phyloP scores from a whole-genome alignment of 108 stramenopile genomes.

The Cylindrotheca fusiformis region DNA sequence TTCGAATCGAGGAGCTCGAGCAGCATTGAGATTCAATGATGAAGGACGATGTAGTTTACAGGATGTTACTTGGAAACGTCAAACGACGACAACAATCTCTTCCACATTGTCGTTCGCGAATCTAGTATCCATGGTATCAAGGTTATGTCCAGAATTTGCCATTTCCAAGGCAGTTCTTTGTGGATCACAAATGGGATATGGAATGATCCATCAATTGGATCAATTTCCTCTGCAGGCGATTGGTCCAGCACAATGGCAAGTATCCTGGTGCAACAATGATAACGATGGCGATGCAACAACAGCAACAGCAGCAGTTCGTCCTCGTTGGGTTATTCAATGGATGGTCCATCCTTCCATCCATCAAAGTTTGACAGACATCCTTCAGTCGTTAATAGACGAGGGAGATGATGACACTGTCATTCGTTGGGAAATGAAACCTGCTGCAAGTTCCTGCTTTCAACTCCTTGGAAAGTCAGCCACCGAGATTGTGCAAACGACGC shows the following conservation, averaged over 20 bases:
- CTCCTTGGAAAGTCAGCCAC: slow-evolving; percentile 14
- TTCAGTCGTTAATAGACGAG: background rate
- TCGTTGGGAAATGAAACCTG: background rate
- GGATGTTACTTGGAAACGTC: slow-evolving; percentile 61
- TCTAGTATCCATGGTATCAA: background rate
- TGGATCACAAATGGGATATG: slow-evolving; percentile 14
- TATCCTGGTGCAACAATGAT: background rate
- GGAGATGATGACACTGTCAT: too few species aligned
- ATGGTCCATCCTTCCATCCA: slow-evolving; percentile 29
- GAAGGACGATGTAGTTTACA: slow-evolving; percentile 1
- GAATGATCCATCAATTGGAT: slow-evolving; percentile 30
- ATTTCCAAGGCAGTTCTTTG: background rate
- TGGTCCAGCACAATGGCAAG: slow-evolving; percentile 36
- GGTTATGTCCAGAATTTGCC: slow-evolving; percentile 15
- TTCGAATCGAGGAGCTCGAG: slow-evolving; percentile 69
- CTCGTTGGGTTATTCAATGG: slow-evolving; percentile 4
- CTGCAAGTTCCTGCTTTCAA: slow-evolving; percentile 12
- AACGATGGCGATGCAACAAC: background rate
- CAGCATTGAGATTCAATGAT: slow-evolving; percentile 42
- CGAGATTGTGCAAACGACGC: background rate
- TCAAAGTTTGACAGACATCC: background rate
- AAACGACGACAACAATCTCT: slow-evolving; percentile 1
- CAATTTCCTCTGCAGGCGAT: slow-evolving; percentile 36
- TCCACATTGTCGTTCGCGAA: background rate
- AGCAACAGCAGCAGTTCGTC: background rate